phyloP scores from a whole-genome alignment of 768 basidiomycete genomes.

The Trametes villosa region DNA sequence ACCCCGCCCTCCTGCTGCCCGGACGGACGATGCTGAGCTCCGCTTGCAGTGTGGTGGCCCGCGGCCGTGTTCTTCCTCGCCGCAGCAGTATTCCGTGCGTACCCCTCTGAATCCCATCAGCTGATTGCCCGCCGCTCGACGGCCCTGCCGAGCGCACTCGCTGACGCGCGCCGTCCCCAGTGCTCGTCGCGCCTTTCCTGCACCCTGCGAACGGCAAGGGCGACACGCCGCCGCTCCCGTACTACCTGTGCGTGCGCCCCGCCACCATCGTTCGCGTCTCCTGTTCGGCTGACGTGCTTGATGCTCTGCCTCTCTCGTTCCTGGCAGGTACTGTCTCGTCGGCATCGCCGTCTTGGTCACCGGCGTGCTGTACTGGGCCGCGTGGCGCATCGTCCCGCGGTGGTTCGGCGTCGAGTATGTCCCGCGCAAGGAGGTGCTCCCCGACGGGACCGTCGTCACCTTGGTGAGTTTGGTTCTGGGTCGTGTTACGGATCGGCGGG shows the following conservation, averaged over 20 bases:
- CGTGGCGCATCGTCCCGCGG: conserved; percentile 55
- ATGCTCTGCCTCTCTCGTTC: not conserved
- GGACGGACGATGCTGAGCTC: not conserved
- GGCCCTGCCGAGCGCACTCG: no score
- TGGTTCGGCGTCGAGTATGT: conserved; percentile 53
- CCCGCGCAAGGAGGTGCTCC: conserved; percentile 50
- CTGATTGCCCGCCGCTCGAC: no score
- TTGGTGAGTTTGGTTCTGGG: conserved; percentile 38
- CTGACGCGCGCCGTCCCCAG: conserved; percentile 29
- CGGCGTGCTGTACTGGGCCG: conserved; percentile 58
- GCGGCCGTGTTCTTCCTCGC: conserved; percentile 58
- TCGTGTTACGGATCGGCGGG: not conserved
- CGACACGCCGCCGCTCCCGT: conserved; percentile 63
- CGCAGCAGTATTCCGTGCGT: conserved; percentile 54
- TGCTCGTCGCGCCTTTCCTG: conserved; percentile 60
- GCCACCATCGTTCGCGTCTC: no score
- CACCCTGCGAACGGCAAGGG: conserved; percentile 57
- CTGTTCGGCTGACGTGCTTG: no score
- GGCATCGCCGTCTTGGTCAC: conserved; percentile 51
- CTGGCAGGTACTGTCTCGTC: conserved; percentile 53
- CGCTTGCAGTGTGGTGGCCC: conserved; percentile 53
- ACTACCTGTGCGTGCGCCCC: conserved; percentile 45
- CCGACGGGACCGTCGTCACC: conserved; percentile 59
- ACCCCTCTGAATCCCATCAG: not conserved
- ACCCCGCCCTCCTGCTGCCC: not conserved